A percentile compares a stretch with the other conserved stretches of the same genome.
Conservation (phyloP, 768 basidiomycete species). For the Lactarius tabidus region DNA sequence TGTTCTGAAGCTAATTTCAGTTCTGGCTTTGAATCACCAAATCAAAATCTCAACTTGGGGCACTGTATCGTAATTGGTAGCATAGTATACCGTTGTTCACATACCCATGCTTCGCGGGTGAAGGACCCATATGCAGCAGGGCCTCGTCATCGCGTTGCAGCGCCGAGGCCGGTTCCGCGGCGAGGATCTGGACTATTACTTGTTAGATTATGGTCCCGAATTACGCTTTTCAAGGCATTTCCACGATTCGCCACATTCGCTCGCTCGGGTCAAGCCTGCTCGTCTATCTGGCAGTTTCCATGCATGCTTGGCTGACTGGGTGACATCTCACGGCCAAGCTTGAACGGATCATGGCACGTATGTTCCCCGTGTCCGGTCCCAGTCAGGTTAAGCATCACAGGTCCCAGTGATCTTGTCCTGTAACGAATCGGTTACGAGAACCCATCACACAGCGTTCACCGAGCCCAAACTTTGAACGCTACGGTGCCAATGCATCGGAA, state of each 20-base stretch:
- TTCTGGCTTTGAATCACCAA: conserved; percentile 15
- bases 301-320: conserved; percentile 16
- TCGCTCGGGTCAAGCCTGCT: conserved; percentile 18
- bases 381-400: conserved; percentile 24
- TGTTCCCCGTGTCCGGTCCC: conserved; percentile 20
- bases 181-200: conserved; percentile 16
- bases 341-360: conserved; percentile 24
- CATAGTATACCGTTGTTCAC: conserved; percentile 4
- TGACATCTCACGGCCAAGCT: conserved; percentile 14
- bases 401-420: conserved; percentile 22
- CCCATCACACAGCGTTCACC: conserved; percentile 20
- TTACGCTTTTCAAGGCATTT: conserved; percentile 10
- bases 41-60: neutral
- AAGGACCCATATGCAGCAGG: neutral
- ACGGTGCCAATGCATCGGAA: conserved; percentile 18
- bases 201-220: conserved; percentile 12
- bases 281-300: conserved; percentile 25
- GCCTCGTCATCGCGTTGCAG: conserved; percentile 16
- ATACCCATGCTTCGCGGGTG: conserved; percentile 13
- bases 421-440: conserved; percentile 26
- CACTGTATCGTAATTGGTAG: neutral
- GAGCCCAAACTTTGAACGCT: conserved; percentile 19
- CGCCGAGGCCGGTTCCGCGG: conserved; percentile 25
- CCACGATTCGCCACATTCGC: conserved; percentile 1
- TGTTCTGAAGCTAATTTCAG: conserved; percentile 1